Evolutionary conservation across 371 early-diverging fungal species (phyloP).

Genomic region (Lichtheimia ramosa): DNA sequence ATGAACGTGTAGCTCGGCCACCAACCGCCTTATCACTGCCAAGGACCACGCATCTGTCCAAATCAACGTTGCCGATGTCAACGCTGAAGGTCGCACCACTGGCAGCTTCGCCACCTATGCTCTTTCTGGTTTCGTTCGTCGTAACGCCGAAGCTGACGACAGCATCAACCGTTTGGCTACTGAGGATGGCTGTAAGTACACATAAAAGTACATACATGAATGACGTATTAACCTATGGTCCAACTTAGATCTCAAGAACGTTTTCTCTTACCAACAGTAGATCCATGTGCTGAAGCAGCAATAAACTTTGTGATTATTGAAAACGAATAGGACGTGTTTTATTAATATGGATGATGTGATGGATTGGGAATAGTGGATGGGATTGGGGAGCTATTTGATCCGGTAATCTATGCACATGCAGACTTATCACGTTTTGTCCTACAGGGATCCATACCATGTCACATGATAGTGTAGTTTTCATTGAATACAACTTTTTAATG

Average conservation of each 20-base stretch:
- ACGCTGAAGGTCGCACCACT: constrained; percentile 81
- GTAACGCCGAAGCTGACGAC: constrained; percentile 93
- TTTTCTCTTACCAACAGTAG: constrained; percentile 55
- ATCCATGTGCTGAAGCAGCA: background rate
- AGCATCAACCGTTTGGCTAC: constrained; percentile 95
- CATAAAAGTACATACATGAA: background rate
- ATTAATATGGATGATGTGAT: too few relatives aligned
- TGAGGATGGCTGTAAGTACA: constrained; percentile 75
- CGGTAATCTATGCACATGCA: too few relatives aligned
- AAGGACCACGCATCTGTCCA: constrained; percentile 98
- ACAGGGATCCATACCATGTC: too few relatives aligned
- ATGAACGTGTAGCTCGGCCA: constrained; percentile 40
- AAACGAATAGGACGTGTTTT: too few relatives aligned
- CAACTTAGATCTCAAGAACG: constrained; percentile 46
- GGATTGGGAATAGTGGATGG: too few relatives aligned
- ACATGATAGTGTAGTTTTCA: background rate
- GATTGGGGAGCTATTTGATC: too few relatives aligned
- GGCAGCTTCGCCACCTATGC: constrained; percentile 88
- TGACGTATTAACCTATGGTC: background rate
- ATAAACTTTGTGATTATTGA: too few relatives aligned
- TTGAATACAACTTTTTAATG: background rate
- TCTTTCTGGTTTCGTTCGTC: constrained; percentile 91
- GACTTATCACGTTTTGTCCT: too few relatives aligned
- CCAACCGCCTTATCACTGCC: constrained; percentile 55
- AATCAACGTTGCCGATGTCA: constrained; percentile 96